phyloP scores from a whole-genome alignment of 129 eudicot genomes.

The Pittosporum tobira region DNA sequence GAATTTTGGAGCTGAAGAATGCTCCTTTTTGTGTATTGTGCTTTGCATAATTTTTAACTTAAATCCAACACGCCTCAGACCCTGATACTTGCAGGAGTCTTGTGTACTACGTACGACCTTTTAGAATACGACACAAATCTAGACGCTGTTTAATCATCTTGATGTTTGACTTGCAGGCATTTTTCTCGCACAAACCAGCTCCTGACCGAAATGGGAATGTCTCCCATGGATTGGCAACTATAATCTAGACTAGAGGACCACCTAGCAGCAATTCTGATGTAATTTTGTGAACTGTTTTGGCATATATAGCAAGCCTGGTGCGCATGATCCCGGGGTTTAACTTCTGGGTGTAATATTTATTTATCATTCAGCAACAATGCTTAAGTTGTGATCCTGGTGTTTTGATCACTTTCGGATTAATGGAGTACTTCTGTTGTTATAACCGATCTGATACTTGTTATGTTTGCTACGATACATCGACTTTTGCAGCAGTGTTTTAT shows the following conservation, averaged over 20 bases:
- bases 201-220: slow-evolving; percentile 44
- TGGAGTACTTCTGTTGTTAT: too few relatives aligned
- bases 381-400: neutral
- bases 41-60: too few relatives aligned
- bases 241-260: slow-evolving; percentile 19
- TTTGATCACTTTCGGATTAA: neutral
- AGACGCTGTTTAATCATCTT: too few relatives aligned
- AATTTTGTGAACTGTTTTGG: neutral
- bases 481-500: too few relatives aligned
- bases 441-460: too few relatives aligned
- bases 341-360: slow-evolving; percentile 2
- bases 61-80: too few relatives aligned
- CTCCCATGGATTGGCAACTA: slow-evolving; percentile 82
- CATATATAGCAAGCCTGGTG: neutral
- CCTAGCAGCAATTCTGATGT: neutral
- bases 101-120: too few relatives aligned
- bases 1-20: neutral
- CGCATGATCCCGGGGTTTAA: neutral
- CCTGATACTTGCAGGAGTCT: too few relatives aligned
- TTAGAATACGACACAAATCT: too few relatives aligned
- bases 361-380: too few relatives aligned
- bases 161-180: slow-evolving; percentile 42
- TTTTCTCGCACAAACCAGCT: slow-evolving; percentile 74
- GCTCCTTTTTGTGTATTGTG: neutral
- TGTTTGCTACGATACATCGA: too few relatives aligned